Percentiles rank a stretch among this genome's conserved stretches.
Evolutionary conservation across 768 basidiomycete species (phyloP).

Genomic region (Leucocoprinus sp.): DNA sequence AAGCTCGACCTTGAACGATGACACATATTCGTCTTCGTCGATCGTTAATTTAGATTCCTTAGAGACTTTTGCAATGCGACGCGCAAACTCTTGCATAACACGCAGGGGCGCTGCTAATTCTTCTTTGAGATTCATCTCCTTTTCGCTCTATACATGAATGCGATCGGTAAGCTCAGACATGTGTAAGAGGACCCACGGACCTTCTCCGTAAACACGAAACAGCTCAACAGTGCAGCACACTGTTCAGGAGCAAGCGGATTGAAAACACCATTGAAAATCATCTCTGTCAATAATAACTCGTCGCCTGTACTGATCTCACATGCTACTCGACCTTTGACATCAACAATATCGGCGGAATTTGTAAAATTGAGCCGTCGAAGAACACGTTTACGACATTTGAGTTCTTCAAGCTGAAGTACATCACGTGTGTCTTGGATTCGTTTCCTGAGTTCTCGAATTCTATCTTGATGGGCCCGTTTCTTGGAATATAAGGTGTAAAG

Average conservation of each 20-base stretch:
- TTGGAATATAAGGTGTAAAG: constrained; percentile 73
- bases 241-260: constrained; percentile 86
- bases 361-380: constrained; percentile 90
- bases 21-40: constrained; percentile 91
- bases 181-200: constrained; percentile 31
- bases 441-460: constrained; percentile 73
- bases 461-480: constrained; percentile 64
- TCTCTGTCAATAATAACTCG: constrained; percentile 90
- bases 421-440: constrained; percentile 87
- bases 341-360: constrained; percentile 82
- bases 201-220: constrained; percentile 98
- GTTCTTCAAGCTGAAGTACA: constrained; percentile 91
- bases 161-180: not conserved
- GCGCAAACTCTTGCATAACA: constrained; percentile 91
- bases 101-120: constrained; percentile 90
- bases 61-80: constrained; percentile 94
- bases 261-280: constrained; percentile 97
- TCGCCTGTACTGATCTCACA: constrained; percentile 98
- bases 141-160: constrained; percentile 79
- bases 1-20: constrained; percentile 95
- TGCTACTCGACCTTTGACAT: constrained; percentile 96
- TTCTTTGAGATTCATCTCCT: constrained; percentile 79
- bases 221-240: constrained; percentile 88
- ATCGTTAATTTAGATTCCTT: constrained; percentile 86
- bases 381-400: constrained; percentile 92